Conservation (phyloP, 2,329 filamentous ascomycete genomes). For the Cladosporium sp. region DNA sequence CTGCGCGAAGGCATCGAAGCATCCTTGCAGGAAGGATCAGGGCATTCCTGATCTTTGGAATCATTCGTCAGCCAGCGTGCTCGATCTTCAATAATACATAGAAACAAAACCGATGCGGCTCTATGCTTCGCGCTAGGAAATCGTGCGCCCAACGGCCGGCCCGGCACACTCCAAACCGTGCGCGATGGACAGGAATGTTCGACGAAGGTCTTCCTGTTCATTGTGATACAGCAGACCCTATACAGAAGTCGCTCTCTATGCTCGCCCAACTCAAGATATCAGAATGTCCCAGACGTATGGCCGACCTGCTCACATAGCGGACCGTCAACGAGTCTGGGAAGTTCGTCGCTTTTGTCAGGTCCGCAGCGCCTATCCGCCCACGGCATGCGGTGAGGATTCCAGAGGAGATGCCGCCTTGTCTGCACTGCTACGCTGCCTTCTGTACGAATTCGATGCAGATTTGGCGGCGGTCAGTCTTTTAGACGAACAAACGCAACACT, state of each 20-base stretch:
- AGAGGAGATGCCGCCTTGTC: conserved; percentile 5
- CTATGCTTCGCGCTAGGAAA: background rate
- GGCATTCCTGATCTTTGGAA: no score
- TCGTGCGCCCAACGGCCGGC: background rate
- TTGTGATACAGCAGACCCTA: background rate
- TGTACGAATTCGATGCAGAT: conserved; percentile 12
- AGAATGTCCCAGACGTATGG: background rate
- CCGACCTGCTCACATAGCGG: conserved; percentile 4
- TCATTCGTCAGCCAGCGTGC: no score
- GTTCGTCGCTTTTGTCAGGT: conserved; percentile 9
- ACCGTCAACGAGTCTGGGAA: conserved; percentile 10
- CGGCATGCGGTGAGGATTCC: background rate
- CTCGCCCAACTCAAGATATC: background rate
- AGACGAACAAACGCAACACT: conserved; percentile 14
- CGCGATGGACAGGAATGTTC: background rate
- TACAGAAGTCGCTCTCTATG: background rate
- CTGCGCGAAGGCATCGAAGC: no score
- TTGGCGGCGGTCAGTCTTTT: conserved; percentile 11
- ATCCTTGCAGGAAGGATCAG: no score
- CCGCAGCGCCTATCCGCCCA: background rate
- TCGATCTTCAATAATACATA: background rate
- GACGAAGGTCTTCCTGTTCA: background rate
- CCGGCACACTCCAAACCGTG: background rate
- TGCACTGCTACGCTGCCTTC: conserved; percentile 11
- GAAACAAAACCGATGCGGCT: background rate